A percentile compares a stretch with the other conserved stretches of the same genome.
Conservation (phyloP, 2,329 filamentous ascomycete species). For the Hypoxylon sp. region DNA sequence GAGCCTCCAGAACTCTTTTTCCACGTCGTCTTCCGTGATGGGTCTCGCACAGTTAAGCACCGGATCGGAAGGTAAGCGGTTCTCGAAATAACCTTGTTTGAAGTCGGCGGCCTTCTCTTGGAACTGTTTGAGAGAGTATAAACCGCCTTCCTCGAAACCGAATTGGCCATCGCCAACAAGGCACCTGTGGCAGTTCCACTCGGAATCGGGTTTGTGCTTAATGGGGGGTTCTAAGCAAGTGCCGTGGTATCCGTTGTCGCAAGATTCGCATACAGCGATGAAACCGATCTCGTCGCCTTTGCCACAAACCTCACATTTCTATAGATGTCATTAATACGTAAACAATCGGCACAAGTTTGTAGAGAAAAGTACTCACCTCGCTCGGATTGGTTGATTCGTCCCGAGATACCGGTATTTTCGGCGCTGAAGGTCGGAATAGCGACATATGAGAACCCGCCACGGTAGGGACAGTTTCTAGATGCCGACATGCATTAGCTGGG, state of each 20-base stretch:
- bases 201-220: slow-evolving; percentile 77
- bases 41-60: slow-evolving; percentile 81
- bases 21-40: slow-evolving; percentile 93
- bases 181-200: slow-evolving; percentile 97
- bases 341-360: not conserved
- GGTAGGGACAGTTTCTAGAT: slow-evolving; percentile 73
- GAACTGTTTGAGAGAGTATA: slow-evolving; percentile 95
- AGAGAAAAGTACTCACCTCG: slow-evolving; percentile 49
- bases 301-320: slow-evolving; percentile 88
- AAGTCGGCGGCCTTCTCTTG: slow-evolving; percentile 96
- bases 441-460: slow-evolving; percentile 98
- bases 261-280: slow-evolving; percentile 87
- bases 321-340: slow-evolving; percentile 37
- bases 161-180: slow-evolving; percentile 96
- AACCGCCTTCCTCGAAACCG: slow-evolving; percentile 94
- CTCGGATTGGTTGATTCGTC: slow-evolving; percentile 58
- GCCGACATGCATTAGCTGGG: slow-evolving; percentile 49
- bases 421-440: slow-evolving; percentile 83
- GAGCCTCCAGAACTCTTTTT: slow-evolving; percentile 94
- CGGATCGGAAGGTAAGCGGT: slow-evolving; percentile 88
- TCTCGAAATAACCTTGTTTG: slow-evolving; percentile 92
- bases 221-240: slow-evolving; percentile 88
- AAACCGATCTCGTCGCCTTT: slow-evolving; percentile 76
- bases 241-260: slow-evolving; percentile 87
- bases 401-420: slow-evolving; percentile 67